These are phyloP conservation scores for Leccinellum luteum DNA, from an alignment of 768 basidiomycete genomes.

Conservation along the genomic window DNA sequence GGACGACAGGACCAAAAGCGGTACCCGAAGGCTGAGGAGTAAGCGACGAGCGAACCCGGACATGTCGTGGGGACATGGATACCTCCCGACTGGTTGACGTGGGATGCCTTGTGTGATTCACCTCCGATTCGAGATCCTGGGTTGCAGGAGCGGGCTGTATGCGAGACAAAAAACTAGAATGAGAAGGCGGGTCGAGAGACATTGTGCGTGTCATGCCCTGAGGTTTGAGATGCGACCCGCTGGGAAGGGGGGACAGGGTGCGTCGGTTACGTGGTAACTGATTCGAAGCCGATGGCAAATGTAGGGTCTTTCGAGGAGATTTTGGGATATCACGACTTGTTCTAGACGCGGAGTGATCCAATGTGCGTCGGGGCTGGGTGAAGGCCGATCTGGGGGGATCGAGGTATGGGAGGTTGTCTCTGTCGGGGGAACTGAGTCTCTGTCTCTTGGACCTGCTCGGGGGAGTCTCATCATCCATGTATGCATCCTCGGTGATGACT, in stretches of 20 bases:
- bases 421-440: slow-evolving; percentile 50
- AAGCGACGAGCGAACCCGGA: slow-evolving; percentile 62
- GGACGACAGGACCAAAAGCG: slow-evolving; percentile 41
- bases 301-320: slow-evolving; percentile 31
- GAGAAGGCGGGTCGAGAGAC: slow-evolving; percentile 65
- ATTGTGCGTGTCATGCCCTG: slow-evolving; percentile 53
- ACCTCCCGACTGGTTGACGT: slow-evolving; percentile 33
- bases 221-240: slow-evolving; percentile 32
- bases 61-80: slow-evolving; percentile 47
- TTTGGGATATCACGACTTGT: slow-evolving; percentile 21
- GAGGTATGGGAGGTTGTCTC: slow-evolving; percentile 43
- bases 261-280: slow-evolving; percentile 36
- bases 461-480: slow-evolving; percentile 34
- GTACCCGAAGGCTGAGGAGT: slow-evolving; percentile 61
- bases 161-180: slow-evolving; percentile 22
- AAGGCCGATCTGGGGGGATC: slow-evolving; percentile 54
- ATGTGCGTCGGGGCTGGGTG: slow-evolving; percentile 21
- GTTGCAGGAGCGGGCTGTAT: slow-evolving; percentile 33
- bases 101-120: slow-evolving; percentile 15
- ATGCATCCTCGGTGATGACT: slow-evolving; percentile 21
- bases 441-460: slow-evolving; percentile 47
- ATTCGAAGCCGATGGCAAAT: slow-evolving; percentile 31
- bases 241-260: slow-evolving; percentile 43
- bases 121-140: slow-evolving; percentile 30
- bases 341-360: slow-evolving; percentile 19